Conservation (phyloP, 2,329 filamentous ascomycete genomes). For the Fusarium sp. region DNA sequence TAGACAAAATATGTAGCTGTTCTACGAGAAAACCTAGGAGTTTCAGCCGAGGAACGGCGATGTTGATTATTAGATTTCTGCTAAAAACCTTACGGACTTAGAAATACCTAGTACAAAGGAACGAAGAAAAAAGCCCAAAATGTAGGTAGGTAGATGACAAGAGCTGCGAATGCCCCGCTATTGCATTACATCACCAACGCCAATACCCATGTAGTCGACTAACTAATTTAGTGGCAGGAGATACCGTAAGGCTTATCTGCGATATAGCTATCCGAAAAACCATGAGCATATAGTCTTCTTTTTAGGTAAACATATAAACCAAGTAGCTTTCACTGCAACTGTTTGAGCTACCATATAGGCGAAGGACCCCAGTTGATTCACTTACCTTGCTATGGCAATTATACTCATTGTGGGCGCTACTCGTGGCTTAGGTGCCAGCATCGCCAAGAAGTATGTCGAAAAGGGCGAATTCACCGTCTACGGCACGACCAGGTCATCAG, state of each 20-base stretch:
- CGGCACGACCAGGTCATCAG: slow-evolving; percentile 67
- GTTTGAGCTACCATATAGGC: neutral
- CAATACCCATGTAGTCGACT: neutral
- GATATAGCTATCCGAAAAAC: neutral
- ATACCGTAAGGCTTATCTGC: neutral
- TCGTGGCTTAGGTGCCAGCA: slow-evolving; percentile 73
- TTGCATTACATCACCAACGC: neutral
- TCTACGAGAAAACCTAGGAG: no score
- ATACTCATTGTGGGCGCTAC: slow-evolving; percentile 76
- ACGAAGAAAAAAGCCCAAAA: neutral
- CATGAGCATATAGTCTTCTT: neutral
- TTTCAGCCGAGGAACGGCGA: no score
- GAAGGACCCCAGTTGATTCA: neutral
- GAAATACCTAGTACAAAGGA: neutral
- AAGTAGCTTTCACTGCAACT: neutral
- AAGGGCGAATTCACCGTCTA: slow-evolving; percentile 63
- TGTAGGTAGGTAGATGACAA: neutral
- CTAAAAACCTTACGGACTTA: neutral
- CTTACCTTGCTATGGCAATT: slow-evolving; percentile 54
- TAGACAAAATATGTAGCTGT: no score
- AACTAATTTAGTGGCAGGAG: neutral
- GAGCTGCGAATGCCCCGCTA: neutral
- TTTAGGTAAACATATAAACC: neutral
- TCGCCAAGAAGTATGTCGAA: slow-evolving; percentile 69
- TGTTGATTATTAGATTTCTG: no score